These are phyloP conservation scores for Penicillium sp. DNA, from an alignment of 2,329 filamentous ascomycete genomes.

Conservation along the genomic window DNA sequence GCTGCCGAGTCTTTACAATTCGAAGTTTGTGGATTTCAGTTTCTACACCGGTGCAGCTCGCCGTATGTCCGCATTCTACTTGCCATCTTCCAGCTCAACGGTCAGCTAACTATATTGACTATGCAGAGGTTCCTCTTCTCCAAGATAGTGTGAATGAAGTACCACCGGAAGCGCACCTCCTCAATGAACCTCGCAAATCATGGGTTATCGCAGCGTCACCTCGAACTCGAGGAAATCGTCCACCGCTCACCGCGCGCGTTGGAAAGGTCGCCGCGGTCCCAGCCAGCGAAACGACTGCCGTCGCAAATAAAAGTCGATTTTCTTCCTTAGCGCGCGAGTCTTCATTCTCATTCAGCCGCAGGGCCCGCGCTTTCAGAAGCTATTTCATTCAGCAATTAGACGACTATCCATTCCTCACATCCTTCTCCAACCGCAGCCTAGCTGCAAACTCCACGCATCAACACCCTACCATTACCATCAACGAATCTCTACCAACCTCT, in stretches of 20 bases:
- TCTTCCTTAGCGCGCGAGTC: conserved; percentile 18
- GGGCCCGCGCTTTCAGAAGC: conserved; percentile 33
- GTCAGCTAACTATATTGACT: conserved; percentile 3
- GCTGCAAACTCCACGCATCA: conserved; percentile 4
- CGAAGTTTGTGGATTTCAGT: conserved; percentile 31
- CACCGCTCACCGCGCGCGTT: conserved; percentile 11
- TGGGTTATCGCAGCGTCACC: conserved; percentile 14
- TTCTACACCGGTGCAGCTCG: conserved; percentile 23
- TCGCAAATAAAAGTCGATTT: conserved; percentile 21
- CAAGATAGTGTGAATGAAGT: conserved; percentile 22
- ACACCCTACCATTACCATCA: conserved; percentile 11
- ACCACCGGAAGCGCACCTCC: conserved; percentile 4
- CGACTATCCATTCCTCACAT: conserved; percentile 26
- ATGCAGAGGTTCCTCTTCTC: conserved; percentile 28
- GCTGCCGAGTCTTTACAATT: conserved; percentile 30
- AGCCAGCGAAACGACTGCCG: conserved; percentile 20
- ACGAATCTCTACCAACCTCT: conserved; percentile 14
- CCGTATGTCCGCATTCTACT: conserved; percentile 24
- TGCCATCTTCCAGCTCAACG: background rate
- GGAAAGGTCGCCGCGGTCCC: conserved; percentile 7
- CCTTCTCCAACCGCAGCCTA: conserved; percentile 22
- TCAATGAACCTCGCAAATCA: conserved; percentile 11
- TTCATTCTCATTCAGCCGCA: conserved; percentile 27
- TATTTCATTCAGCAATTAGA: conserved; percentile 32
- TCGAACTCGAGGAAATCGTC: conserved; percentile 20